Percentiles rank a stretch among this genome's conserved stretches.
These are phyloP conservation scores for Hymenoscyphus repandus DNA, from an alignment of 2,329 filamentous ascomycete species.

Conservation along the genomic window DNA sequence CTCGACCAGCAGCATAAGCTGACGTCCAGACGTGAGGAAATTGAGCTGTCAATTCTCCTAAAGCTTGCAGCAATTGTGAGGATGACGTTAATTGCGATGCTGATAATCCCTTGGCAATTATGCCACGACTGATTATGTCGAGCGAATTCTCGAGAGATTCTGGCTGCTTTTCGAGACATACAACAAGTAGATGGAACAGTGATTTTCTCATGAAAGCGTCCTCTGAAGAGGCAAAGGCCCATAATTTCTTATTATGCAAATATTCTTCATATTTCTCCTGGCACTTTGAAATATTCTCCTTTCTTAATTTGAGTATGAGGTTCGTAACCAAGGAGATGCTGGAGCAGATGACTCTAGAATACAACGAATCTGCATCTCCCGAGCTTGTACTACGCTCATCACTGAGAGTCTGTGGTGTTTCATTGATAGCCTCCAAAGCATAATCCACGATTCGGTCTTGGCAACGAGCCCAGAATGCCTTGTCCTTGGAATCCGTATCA, in stretches of 20 bases:
- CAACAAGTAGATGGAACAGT: constrained; percentile 45
- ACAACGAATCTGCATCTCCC: constrained; percentile 84
- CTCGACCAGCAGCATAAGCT: constrained; percentile 46
- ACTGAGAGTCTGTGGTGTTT: constrained; percentile 77
- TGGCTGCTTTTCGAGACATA: constrained; percentile 42
- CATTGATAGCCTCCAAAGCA: constrained; percentile 71
- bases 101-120: constrained; percentile 70
- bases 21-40: constrained; percentile 71
- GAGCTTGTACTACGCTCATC: constrained; percentile 79
- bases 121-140: constrained; percentile 46
- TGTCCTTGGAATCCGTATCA: constrained; percentile 71
- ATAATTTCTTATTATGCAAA: constrained; percentile 54
- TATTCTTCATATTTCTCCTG: constrained; percentile 59
- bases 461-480: constrained; percentile 73
- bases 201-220: constrained; percentile 48
- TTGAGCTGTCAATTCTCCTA: constrained; percentile 59
- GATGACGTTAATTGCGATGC: constrained; percentile 70
- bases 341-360: constrained; percentile 64
- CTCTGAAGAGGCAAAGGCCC: constrained; percentile 61
- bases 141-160: constrained; percentile 45
- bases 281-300: constrained; percentile 53
- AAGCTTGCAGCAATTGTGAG: constrained; percentile 60
- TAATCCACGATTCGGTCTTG: constrained; percentile 78
- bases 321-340: constrained; percentile 51
- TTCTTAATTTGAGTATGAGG: constrained; percentile 44